Conservation (phyloP, 305 asterid species). For the Fraxinus xanthoxyloides region DNA sequence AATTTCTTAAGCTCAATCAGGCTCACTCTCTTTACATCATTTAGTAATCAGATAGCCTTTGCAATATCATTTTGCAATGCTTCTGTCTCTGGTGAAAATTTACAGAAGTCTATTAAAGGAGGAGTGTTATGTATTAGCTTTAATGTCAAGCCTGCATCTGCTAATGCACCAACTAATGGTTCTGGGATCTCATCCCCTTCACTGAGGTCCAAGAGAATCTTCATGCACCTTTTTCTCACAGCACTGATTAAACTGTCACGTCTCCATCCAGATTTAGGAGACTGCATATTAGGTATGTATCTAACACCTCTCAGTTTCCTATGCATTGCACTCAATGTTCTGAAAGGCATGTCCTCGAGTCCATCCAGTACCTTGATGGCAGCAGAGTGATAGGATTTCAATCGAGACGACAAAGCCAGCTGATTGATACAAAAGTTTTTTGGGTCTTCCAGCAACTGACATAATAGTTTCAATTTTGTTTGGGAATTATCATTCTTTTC, state of each 20-base stretch:
- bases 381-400: slow-evolving; percentile 47
- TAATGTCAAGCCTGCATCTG: slow-evolving; percentile 60
- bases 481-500: slow-evolving; percentile 31
- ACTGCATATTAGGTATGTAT: slow-evolving; percentile 38
- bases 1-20: slow-evolving; percentile 44
- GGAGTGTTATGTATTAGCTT: slow-evolving; percentile 46
- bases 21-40: slow-evolving; percentile 31
- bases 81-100: slow-evolving; percentile 57
- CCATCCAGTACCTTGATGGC: slow-evolving; percentile 48
- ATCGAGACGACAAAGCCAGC: slow-evolving; percentile 24
- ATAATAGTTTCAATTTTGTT: slow-evolving; percentile 35
- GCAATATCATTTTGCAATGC: slow-evolving; percentile 68
- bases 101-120: slow-evolving; percentile 38
- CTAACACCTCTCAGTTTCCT: slow-evolving; percentile 55
- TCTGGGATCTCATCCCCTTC: slow-evolving; percentile 45
- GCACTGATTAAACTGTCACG: slow-evolving; percentile 19
- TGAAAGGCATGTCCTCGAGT: slow-evolving; percentile 48
- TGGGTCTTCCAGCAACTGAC: slow-evolving; percentile 44
- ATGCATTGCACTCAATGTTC: slow-evolving; percentile 52
- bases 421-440: slow-evolving; percentile 33
- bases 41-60: slow-evolving; percentile 50
- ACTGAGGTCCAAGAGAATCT: slow-evolving; percentile 45
- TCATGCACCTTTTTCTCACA: slow-evolving; percentile 43
- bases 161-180: slow-evolving; percentile 60
- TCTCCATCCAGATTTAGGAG: slow-evolving; percentile 20